Conservation (phyloP, 768 basidiomycete species). For the Termitomyces sp. region DNA sequence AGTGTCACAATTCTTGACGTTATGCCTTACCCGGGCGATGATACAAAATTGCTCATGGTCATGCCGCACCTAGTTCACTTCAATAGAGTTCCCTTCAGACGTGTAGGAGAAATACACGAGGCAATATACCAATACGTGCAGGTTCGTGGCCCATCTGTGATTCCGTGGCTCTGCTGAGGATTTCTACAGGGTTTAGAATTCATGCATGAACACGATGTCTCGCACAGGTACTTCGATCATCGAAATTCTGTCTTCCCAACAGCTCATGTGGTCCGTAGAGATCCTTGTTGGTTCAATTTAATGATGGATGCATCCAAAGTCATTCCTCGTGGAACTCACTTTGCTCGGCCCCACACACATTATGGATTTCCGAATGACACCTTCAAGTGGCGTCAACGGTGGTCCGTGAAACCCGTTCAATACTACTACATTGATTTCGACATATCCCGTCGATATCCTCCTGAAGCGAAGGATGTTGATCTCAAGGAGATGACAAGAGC, state of each 20-base stretch:
- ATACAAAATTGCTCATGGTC: background rate
- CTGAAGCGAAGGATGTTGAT: background rate
- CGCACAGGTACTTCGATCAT: background rate
- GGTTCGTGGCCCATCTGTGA: background rate
- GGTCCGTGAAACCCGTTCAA: constrained; percentile 10
- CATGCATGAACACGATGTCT: constrained; percentile 1
- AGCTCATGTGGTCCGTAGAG: background rate
- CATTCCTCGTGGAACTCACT: constrained; percentile 3
- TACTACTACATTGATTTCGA: constrained; percentile 3
- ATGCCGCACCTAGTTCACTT: background rate
- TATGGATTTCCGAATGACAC: background rate
- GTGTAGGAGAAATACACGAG: constrained; percentile 1
- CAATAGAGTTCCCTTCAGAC: background rate
- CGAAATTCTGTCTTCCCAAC: background rate
- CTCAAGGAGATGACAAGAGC: background rate
- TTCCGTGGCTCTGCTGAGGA: background rate
- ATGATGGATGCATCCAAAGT: constrained; percentile 4
- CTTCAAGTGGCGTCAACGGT: background rate
- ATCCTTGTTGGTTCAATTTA: background rate
- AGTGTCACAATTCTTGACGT: background rate
- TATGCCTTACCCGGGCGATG: background rate
- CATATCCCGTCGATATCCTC: background rate
- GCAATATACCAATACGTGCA: background rate
- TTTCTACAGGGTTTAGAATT: constrained; percentile 1
- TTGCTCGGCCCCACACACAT: background rate